phyloP scores from a whole-genome alignment of 768 basidiomycete species.

The Trametes punicea region DNA sequence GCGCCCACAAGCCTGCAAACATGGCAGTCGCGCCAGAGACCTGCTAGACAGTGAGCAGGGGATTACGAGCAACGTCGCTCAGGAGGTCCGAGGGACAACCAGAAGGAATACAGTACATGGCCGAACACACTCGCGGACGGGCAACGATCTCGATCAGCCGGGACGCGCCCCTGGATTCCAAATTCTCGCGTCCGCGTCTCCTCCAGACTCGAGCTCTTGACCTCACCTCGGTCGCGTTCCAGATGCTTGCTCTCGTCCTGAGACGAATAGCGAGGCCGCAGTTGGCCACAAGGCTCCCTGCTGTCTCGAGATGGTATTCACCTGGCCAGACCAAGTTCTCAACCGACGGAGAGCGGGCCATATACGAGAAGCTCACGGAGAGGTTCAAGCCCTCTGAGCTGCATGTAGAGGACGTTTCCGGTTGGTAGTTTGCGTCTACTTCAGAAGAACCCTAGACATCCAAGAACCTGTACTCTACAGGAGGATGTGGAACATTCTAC shows the following conservation, averaged over 20 bases:
- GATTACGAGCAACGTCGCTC: neutral
- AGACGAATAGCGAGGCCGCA: slow-evolving; percentile 19
- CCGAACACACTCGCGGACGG: too few relatives aligned
- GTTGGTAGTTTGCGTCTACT: slow-evolving; percentile 36
- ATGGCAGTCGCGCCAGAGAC: neutral
- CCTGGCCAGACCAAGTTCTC: slow-evolving; percentile 4
- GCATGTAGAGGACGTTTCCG: slow-evolving; percentile 92
- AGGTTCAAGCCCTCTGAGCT: slow-evolving; percentile 78
- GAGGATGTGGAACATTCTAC: slow-evolving; percentile 97
- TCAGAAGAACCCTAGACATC: neutral
- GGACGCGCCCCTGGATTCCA: neutral
- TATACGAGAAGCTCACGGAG: slow-evolving; percentile 67
- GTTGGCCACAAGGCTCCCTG: slow-evolving; percentile 1
- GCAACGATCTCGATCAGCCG: slow-evolving; percentile 7
- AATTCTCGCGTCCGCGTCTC: neutral
- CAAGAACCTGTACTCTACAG: slow-evolving; percentile 38
- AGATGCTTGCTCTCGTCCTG: slow-evolving; percentile 27
- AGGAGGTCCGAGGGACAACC: too few relatives aligned
- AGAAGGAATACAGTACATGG: too few relatives aligned
- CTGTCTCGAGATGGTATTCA: slow-evolving; percentile 7
- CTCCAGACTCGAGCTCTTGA: neutral
- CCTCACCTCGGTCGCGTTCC: neutral
- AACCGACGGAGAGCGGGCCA: slow-evolving; percentile 64
- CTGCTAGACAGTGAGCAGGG: slow-evolving; percentile 3
- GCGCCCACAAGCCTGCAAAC: slow-evolving; percentile 18